Base-by-base conservation (phyloP, 257 asterid genomes). In the Catharanthus roseus region DNA sequence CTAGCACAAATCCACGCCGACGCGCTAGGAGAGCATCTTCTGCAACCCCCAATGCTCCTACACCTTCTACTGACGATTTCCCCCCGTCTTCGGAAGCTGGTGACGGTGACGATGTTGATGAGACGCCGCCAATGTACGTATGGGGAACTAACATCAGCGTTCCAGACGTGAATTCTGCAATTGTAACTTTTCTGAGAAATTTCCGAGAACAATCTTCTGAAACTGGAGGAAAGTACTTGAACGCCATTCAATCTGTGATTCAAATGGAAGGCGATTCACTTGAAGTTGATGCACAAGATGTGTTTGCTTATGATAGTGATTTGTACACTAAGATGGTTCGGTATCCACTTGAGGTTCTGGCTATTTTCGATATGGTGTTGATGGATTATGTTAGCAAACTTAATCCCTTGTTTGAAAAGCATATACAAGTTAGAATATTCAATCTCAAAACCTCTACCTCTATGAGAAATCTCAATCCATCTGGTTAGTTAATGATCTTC, bases 141-240 rank as follows among this genome's bases (percentile, higher is more conserved):
- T 95, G 99, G 99, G 99, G 99, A 33, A 95, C 99, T 5, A 92
- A 87, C 72, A 92, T 95, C 16, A 90, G 97, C 12, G 98, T 91
- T 23, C 92, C 81, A 31, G 99, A 95, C 58, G 99, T 95, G 55
- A 90, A 90, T 65, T 92, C 97, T 0, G 86, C 95, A 33, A 90
- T 92, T 77, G 77, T 91, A 77, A 85, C 90, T 83, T 92, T 95
- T 75, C 71, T 95, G 84, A 88, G 93, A 86, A 77, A 89, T 83
- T 95, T 88, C 67, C 86, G 98, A 10, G 97, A 89, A 53, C 83
- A 84, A 28, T 77, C 90, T 41, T 77, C 80, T 66, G 86, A 88
- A 50, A 78, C 70, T 65, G 98, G 88, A 77, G 97, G 97, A 72
- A 95, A 95, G 75, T 95, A 95, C 80, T 87, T 87, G 97, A 85